Evolutionary conservation across 495 filamentous ascomycete species (phyloP).

Genomic region (Neurospora sp.): DNA sequence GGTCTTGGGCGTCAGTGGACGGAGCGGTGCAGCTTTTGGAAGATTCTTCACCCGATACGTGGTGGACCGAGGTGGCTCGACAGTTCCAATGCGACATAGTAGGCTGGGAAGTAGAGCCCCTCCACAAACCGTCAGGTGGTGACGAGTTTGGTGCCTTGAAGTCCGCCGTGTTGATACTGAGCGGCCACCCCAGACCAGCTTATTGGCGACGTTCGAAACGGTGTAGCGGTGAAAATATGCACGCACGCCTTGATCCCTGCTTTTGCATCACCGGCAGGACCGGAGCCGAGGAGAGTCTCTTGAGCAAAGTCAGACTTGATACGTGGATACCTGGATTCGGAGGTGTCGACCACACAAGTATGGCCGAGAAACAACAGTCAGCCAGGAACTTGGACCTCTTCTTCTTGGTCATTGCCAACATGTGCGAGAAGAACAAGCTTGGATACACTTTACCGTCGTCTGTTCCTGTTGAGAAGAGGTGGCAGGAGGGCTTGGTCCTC

Average conservation of each 20-base stretch:
- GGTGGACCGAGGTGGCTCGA: neutral
- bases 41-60: neutral
- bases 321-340: neutral
- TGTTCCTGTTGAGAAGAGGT: neutral
- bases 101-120: neutral
- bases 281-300: neutral
- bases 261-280: neutral
- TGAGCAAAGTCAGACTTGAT: neutral
- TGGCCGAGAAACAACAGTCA: neutral
- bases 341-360: neutral
- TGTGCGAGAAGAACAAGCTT: neutral
- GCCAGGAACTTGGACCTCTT: neutral
- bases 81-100: neutral
- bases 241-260: neutral
- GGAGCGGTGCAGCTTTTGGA: neutral
- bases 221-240: neutral
- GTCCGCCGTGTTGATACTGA: neutral
- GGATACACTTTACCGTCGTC: neutral
- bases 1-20: neutral
- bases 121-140: neutral
- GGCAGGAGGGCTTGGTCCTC: neutral
- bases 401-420: neutral
- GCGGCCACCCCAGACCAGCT: neutral
- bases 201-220: neutral
- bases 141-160: neutral